Conservation (phyloP, 139 green algal genomes). For the Chlorella sp. region DNA sequence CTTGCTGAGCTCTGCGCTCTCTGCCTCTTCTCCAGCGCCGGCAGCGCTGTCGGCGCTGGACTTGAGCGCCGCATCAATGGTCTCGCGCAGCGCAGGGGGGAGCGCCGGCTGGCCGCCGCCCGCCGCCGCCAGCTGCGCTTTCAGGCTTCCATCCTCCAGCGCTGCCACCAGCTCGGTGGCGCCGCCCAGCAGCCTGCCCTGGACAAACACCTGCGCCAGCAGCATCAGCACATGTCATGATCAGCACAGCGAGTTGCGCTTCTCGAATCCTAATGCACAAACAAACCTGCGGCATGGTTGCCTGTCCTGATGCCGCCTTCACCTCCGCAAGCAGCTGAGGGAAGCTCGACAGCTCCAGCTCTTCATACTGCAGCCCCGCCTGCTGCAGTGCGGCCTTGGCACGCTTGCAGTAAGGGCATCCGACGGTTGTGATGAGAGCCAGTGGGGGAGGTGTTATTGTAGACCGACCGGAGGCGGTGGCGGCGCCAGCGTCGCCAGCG, state of each 20-base stretch:
- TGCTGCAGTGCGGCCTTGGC: slow-evolving; percentile 60
- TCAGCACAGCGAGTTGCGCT: neutral
- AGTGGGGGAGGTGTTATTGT: too few relatives aligned
- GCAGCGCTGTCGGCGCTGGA: too few relatives aligned
- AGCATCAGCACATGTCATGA: neutral
- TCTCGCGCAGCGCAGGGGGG: slow-evolving; percentile 11
- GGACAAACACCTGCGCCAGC: slow-evolving; percentile 73
- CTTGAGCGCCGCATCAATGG: neutral
- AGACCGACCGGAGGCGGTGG: too few relatives aligned
- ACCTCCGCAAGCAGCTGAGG: slow-evolving; percentile 49
- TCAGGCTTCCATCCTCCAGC: slow-evolving; percentile 47
- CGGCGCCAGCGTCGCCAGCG: too few relatives aligned
- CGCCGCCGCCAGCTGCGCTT: neutral
- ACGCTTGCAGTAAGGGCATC: slow-evolving; percentile 81
- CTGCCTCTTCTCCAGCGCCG: neutral
- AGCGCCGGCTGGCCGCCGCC: neutral
- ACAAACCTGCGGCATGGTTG: slow-evolving; percentile 84
- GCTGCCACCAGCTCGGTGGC: slow-evolving; percentile 55
- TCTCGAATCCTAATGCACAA: neutral
- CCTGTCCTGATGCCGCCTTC: slow-evolving; percentile 58
- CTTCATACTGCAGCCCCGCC: slow-evolving; percentile 52
- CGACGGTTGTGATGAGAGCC: slow-evolving; percentile 75
- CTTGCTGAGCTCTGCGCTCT: neutral
- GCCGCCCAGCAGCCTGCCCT: slow-evolving; percentile 74
- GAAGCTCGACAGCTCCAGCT: slow-evolving; percentile 59